phyloP scores from a whole-genome alignment of 441 rosid genomes.

The Croton setiger region DNA sequence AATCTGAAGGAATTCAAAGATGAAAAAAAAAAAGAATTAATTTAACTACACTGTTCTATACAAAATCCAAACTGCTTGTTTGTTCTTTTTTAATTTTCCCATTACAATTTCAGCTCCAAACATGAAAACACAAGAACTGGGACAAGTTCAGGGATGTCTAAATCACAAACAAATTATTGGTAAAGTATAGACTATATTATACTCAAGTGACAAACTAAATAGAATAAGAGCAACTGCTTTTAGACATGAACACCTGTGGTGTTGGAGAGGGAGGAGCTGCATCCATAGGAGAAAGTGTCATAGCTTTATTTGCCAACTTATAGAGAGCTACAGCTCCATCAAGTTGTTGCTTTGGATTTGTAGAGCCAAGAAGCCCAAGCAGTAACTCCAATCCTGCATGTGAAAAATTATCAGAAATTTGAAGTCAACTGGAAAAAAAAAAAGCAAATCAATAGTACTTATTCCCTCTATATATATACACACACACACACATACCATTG shows the following conservation, averaged over 20 bases:
- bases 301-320: constrained; percentile 81
- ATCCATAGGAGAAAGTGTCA: constrained; percentile 81
- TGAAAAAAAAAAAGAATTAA: background rate
- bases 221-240: constrained; percentile 7
- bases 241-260: constrained; percentile 54
- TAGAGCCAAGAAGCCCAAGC: constrained; percentile 81
- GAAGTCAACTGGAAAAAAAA: constrained; percentile 21
- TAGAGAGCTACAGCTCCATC: constrained; percentile 93
- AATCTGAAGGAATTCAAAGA: background rate
- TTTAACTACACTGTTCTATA: background rate
- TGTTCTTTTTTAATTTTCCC: background rate
- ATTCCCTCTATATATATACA: background rate
- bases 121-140: background rate
- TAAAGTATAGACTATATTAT: background rate
- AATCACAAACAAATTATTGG: background rate
- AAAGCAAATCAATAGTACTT: background rate
- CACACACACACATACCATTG: constrained; percentile 48
- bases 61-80: background rate
- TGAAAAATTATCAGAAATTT: constrained; percentile 21
- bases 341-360: constrained; percentile 72
- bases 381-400: constrained; percentile 81
- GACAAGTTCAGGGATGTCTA: background rate
- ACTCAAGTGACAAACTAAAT: constrained; percentile 1
- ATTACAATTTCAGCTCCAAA: background rate
- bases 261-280: constrained; percentile 99